These are phyloP conservation scores for Chrysosporium queenslandicum DNA, from an alignment of 2,329 filamentous ascomycete species.

Conservation along the genomic window DNA sequence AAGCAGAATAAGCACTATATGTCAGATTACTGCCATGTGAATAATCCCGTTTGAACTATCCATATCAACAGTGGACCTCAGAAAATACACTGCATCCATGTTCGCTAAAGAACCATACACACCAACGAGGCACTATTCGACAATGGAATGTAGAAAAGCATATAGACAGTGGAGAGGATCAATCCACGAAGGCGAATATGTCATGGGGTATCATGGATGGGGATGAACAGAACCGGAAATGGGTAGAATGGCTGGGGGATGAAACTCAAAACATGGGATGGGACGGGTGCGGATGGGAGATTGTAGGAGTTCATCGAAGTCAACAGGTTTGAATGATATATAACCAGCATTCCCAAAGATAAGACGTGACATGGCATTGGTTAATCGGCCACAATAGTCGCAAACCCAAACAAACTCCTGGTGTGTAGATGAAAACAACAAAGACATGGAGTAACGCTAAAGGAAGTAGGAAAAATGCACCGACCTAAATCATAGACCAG, in stretches of 20 bases:
- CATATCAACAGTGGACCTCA: background rate
- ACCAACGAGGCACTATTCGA: background rate
- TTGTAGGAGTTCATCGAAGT: background rate
- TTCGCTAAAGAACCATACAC: background rate
- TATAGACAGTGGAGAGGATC: background rate
- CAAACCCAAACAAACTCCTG: constrained; percentile 3
- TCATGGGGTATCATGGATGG: background rate
- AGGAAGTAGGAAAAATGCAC: constrained; percentile 1
- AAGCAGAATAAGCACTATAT: background rate
- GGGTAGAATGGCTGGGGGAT: background rate
- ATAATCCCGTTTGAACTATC: background rate
- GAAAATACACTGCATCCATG: background rate
- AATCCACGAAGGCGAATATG: background rate
- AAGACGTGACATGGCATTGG: background rate
- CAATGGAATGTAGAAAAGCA: background rate
- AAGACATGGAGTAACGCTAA: background rate
- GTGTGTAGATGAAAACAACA: background rate
- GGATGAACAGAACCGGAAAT: background rate
- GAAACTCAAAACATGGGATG: too few relatives aligned
- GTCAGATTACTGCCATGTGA: background rate
- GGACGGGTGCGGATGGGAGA: background rate
- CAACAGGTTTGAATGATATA: background rate
- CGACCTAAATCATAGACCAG: background rate
- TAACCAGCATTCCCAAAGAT: background rate
- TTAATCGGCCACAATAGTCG: background rate